Conservation (phyloP, 2,329 filamentous ascomycete genomes). For the Coniochaeta sp. region DNA sequence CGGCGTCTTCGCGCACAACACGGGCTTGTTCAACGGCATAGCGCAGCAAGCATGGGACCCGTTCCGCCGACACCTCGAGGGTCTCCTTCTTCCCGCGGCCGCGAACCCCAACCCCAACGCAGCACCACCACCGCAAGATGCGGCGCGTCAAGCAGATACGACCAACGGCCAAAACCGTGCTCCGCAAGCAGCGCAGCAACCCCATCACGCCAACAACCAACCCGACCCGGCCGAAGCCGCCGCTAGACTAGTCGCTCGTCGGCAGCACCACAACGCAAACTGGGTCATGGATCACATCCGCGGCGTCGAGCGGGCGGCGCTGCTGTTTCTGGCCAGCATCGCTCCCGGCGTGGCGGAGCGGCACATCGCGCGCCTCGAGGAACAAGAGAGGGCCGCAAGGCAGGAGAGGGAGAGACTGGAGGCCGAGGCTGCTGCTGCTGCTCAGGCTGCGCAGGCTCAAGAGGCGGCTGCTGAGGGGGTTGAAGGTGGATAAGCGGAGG, state of each 20-base stretch:
- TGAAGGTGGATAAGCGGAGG: neutral
- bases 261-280: conserved; percentile 34
- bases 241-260: conserved; percentile 44
- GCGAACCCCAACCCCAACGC: no score
- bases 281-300: conserved; percentile 45
- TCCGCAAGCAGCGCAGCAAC: conserved; percentile 19
- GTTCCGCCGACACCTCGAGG: conserved; percentile 51
- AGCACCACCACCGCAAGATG: no score
- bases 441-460: conserved; percentile 3
- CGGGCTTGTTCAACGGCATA: conserved; percentile 49
- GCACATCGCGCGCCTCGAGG: conserved; percentile 54
- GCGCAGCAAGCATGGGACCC: conserved; percentile 50
- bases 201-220: no score
- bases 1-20: conserved; percentile 52
- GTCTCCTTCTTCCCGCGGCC: conserved; percentile 49
- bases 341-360: conserved; percentile 59
- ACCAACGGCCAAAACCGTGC: conserved; percentile 17
- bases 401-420: conserved; percentile 36
- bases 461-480: neutral
- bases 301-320: conserved; percentile 50
- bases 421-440: conserved; percentile 23
- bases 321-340: conserved; percentile 60
- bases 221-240: conserved; percentile 44
- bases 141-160: no score
- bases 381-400: conserved; percentile 38